A percentile compares a stretch with the other conserved stretches of the same genome.
Conservation (phyloP, 768 basidiomycete genomes). For the Naganishia friedmannii region DNA sequence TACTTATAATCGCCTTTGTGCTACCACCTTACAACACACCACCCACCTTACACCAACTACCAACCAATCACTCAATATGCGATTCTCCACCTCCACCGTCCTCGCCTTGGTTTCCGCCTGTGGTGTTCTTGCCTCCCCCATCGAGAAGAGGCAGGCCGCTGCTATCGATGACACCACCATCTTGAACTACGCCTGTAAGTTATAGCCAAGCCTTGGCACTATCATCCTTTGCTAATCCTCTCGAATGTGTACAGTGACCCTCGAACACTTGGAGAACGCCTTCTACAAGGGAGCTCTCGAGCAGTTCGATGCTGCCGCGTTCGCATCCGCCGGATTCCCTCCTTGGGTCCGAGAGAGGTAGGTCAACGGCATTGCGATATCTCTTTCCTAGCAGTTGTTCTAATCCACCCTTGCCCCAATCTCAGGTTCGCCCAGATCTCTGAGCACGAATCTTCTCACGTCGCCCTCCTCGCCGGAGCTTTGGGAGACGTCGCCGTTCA, state of each 20-base stretch:
- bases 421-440: constrained; percentile 57
- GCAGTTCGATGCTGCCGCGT: constrained; percentile 58
- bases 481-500: constrained; percentile 57
- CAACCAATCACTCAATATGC: constrained; percentile 5
- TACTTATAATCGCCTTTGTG: background rate
- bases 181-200: constrained; percentile 30
- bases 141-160: constrained; percentile 17
- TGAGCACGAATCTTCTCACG: constrained; percentile 61
- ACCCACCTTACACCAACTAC: background rate
- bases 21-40: background rate
- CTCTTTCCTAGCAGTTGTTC: background rate
- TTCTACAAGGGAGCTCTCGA: constrained; percentile 49
- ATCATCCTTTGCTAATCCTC: background rate
- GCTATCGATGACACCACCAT: constrained; percentile 23
- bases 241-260: constrained; percentile 34
- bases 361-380: background rate
- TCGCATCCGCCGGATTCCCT: constrained; percentile 53
- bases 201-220: background rate
- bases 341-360: constrained; percentile 57
- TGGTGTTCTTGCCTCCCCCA: constrained; percentile 22
- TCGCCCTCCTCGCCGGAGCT: constrained; percentile 57
- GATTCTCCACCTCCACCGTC: constrained; percentile 23
- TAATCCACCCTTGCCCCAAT: constrained; percentile 11
- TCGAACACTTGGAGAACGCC: constrained; percentile 51
- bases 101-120: constrained; percentile 21